Evolutionary conservation across 495 filamentous ascomycete species (phyloP), one percentile per base, ranked within the genome.

Genomic region (Neohortaea acidophila): DNA sequence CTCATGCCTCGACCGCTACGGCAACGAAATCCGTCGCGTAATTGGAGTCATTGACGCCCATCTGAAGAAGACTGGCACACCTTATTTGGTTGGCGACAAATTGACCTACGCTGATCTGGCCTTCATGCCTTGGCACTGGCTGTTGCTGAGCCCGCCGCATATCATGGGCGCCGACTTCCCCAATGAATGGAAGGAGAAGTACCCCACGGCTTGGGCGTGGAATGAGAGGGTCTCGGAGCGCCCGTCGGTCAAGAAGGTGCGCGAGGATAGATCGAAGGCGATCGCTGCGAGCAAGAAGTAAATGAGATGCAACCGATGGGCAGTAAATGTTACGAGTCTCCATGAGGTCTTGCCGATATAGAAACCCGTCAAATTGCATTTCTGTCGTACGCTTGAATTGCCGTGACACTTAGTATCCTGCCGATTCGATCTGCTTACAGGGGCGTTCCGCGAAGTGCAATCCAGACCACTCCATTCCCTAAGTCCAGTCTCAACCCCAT

Each of bases 11-110:
- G 56, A 65, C 30, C 61, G 64, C 8, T 69, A 67, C 45, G 41
- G 33, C n/a, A 55, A 62, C 14, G 58, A 68, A 41, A 47, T 60
- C 15, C 51, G 49, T 2, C 62, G 65, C 7, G 57, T 67, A 5
- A 43, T 54, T 2, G 53, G 57, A 1, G 64, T 67, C 2, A 45
- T 69, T 21, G 58, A 68, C 37, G 61, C 57, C 30, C 79, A 81
- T 33, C 69, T 92, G 13, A 61, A 66, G 25, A 65, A 63, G 45
- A 73, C 44, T 20, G 41, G 45, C 0, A 59, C 64, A 11, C 64
- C 72, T 2, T 91, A 73, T 48, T 57, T 91, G 3, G 79, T 85
- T 7, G 83, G 82, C 1, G 75, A 87, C 45, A 70, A 70, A 38
- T 62, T 68, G 41, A 79, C 80, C 12, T 81, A 84, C 44, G 84